phyloP scores from a whole-genome alignment of 129 eudicot genomes.

The Chrysanthemum seticuspe region DNA sequence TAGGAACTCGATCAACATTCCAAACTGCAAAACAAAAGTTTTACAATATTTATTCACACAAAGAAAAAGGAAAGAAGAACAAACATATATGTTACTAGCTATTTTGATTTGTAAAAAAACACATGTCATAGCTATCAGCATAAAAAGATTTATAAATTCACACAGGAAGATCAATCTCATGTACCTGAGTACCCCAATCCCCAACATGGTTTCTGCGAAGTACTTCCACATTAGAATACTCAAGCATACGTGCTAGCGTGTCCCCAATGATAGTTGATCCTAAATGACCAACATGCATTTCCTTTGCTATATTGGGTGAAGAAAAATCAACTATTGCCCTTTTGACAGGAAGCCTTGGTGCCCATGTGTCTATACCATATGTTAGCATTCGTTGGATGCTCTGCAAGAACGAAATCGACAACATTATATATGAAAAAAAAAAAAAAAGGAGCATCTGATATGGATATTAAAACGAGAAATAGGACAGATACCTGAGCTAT shows the following conservation, averaged over 20 bases:
- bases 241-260: conserved; percentile 94
- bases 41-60: no score
- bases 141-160: conserved; percentile 5
- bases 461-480: background rate
- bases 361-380: conserved; percentile 80
- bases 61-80: no score
- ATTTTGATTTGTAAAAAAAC: no score
- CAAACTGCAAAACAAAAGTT: conserved; percentile 62
- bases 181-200: conserved; percentile 99
- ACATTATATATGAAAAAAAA: background rate
- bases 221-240: conserved; percentile 86
- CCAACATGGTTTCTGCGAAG: conserved; percentile 97
- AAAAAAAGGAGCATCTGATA: background rate
- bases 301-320: conserved; percentile 95
- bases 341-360: conserved; percentile 72
- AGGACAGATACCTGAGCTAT: conserved; percentile 60
- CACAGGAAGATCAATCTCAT: conserved; percentile 1
- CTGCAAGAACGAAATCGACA: conserved; percentile 35
- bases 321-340: conserved; percentile 97
- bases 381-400: conserved; percentile 74
- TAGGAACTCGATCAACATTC: conserved; percentile 87
- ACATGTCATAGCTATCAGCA: background rate
- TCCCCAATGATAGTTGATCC: conserved; percentile 96
- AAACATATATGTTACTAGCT: no score
- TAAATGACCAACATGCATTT: conserved; percentile 98